Conservation (phyloP, 2,329 filamentous ascomycete genomes). For the Emergomyces africanus region DNA sequence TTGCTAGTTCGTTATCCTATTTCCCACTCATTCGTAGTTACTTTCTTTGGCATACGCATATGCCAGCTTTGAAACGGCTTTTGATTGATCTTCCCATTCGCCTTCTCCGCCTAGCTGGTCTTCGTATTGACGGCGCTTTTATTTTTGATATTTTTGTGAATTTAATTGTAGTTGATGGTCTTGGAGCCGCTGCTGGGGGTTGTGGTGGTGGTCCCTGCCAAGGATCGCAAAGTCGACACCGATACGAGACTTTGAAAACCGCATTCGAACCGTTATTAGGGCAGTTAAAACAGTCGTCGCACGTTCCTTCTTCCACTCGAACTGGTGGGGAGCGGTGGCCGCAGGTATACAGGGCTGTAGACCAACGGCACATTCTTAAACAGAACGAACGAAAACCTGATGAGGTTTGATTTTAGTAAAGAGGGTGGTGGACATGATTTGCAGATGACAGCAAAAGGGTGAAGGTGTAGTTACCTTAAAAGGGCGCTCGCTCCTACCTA, state of each 20-base stretch:
- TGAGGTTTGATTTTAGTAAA: neutral
- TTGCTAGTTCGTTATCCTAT: neutral
- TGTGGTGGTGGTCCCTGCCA: neutral
- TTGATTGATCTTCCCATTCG: neutral
- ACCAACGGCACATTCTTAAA: neutral
- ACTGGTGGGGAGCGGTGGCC: neutral
- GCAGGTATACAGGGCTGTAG: neutral
- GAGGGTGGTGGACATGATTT: neutral
- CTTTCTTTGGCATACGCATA: neutral
- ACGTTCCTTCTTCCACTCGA: neutral
- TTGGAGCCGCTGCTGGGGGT: neutral
- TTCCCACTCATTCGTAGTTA: neutral
- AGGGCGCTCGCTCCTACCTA: neutral
- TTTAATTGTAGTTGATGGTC: neutral
- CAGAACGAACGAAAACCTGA: neutral
- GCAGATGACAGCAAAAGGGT: neutral
- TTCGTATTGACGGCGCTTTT: neutral
- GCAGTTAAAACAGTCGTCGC: neutral
- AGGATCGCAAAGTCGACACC: neutral
- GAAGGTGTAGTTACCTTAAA: neutral
- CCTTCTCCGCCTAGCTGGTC: neutral
- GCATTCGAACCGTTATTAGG: neutral
- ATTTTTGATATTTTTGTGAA: neutral
- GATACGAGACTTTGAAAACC: neutral
- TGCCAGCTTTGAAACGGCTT: neutral